Evolutionary conservation across 225 moss, liverwort and hornwort genomes (phyloP).

Genomic region (Neckera pumila): DNA sequence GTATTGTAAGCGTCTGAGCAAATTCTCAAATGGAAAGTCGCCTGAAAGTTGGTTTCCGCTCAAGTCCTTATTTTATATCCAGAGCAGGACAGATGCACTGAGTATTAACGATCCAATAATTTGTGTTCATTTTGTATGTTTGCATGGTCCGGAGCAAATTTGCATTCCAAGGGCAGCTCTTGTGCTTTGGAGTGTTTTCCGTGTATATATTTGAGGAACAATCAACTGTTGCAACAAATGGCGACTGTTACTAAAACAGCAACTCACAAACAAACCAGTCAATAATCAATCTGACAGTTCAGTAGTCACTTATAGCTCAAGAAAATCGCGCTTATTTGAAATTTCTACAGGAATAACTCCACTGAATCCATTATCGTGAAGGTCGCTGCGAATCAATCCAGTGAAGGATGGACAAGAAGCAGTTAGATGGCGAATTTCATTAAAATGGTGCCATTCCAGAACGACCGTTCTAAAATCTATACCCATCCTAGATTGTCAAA

Average conservation of each 20-base stretch:
- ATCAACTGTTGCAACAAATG: background rate
- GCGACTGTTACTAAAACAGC: background rate
- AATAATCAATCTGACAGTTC: too few species aligned
- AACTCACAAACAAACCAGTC: too few species aligned
- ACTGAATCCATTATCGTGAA: slow-evolving; percentile 13
- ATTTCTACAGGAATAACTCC: background rate
- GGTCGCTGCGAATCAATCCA: background rate
- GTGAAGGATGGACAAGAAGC: background rate
- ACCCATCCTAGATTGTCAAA: too few species aligned
- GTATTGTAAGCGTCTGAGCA: background rate
- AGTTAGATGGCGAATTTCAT: background rate
- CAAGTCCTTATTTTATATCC: slow-evolving; percentile 3
- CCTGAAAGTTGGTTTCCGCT: slow-evolving; percentile 14
- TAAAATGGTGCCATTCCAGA: too few species aligned
- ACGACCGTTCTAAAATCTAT: too few species aligned
- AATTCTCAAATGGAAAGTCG: background rate
- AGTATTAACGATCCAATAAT: background rate
- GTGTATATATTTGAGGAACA: background rate
- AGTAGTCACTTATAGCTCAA: slow-evolving; percentile 1
- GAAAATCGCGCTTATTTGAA: background rate
- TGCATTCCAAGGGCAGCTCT: too few species aligned
- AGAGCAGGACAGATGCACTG: background rate
- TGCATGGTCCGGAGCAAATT: background rate
- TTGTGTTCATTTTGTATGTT: background rate
- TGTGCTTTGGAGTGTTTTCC: too few species aligned